Evolutionary conservation across 768 basidiomycete genomes (phyloP).

Genomic region (Pulveroboletus sp.): DNA sequence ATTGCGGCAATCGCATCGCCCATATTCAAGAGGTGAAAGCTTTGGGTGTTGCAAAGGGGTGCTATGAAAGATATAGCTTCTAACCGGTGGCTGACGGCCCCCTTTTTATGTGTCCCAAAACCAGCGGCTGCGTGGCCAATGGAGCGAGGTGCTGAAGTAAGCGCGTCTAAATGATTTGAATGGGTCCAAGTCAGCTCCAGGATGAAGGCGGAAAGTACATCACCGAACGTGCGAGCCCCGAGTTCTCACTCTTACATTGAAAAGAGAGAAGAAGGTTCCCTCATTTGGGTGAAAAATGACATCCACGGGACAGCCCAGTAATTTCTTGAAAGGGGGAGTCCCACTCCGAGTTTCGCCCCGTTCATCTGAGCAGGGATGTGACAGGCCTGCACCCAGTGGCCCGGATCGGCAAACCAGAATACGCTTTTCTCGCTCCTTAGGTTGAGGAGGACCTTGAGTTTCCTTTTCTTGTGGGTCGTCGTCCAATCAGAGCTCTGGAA

Average conservation of each 20-base stretch:
- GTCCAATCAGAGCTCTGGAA: too few species aligned
- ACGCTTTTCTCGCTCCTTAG: too few species aligned
- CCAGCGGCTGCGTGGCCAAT: not conserved
- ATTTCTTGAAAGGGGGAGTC: not conserved
- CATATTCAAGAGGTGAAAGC: conserved; percentile 8
- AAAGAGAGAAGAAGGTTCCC: not conserved
- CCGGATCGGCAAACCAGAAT: too few species aligned
- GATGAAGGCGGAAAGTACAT: not conserved
- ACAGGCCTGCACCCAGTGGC: too few species aligned
- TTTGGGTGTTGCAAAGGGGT: too few species aligned
- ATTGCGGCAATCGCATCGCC: conserved; percentile 18
- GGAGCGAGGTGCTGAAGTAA: conserved; percentile 12
- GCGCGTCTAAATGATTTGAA: not conserved
- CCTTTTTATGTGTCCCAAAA: conserved; percentile 2
- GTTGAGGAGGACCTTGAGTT: too few species aligned
- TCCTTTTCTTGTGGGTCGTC: too few species aligned
- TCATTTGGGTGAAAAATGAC: not conserved
- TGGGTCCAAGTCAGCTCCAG: not conserved
- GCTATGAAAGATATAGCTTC: not conserved
- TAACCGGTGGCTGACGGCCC: not conserved
- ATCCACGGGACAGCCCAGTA: not conserved
- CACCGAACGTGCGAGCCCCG: not conserved
- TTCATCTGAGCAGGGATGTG: not conserved
- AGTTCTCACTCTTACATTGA: too few species aligned
- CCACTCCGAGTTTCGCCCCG: not conserved